Conservation (phyloP, 106 monocot genomes). For the Phalaenopsis aphrodite region DNA sequence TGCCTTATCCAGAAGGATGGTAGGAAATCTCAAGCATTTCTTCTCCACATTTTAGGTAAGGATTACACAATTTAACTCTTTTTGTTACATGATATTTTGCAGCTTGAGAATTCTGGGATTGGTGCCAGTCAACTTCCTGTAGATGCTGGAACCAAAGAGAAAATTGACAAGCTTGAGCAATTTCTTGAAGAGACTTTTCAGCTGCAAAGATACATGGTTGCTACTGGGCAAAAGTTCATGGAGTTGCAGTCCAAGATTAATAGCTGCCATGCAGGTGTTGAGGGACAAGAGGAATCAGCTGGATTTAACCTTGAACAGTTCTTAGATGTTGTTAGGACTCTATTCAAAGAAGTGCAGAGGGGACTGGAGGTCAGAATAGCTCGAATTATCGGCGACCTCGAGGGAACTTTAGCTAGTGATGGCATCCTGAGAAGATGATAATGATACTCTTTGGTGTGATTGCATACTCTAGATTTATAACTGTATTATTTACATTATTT, state of each 20-base stretch:
- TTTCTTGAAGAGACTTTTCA: conserved; percentile 88
- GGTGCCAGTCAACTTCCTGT: conserved; percentile 13
- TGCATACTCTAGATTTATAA: background rate
- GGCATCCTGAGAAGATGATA: conserved; percentile 32
- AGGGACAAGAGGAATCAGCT: conserved; percentile 25
- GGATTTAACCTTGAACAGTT: conserved; percentile 63
- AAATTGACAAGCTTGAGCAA: conserved; percentile 29
- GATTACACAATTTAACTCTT: background rate
- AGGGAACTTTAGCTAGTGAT: conserved; percentile 62
- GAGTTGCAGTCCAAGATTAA: conserved; percentile 57
- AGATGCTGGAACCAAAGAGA: conserved; percentile 21
- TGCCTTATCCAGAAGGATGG: conserved; percentile 67
- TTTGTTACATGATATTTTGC: background rate
- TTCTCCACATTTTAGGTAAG: background rate
- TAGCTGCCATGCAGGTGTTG: conserved; percentile 13
- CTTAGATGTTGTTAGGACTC: conserved; percentile 37
- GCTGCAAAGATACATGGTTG: conserved; percentile 76
- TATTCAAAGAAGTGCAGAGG: conserved; percentile 74
- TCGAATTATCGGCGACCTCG: conserved; percentile 78
- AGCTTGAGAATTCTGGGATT: conserved; percentile 43
- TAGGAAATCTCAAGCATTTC: conserved; percentile 13
- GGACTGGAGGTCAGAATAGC: conserved; percentile 67
- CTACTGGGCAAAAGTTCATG: conserved; percentile 75
- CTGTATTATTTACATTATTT: background rate
- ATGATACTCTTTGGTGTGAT: background rate